A percentile compares a stretch with the other conserved stretches of the same genome.
Evolutionary conservation across 768 basidiomycete species (phyloP).

Genomic region (Leccinum subtestaceum): DNA sequence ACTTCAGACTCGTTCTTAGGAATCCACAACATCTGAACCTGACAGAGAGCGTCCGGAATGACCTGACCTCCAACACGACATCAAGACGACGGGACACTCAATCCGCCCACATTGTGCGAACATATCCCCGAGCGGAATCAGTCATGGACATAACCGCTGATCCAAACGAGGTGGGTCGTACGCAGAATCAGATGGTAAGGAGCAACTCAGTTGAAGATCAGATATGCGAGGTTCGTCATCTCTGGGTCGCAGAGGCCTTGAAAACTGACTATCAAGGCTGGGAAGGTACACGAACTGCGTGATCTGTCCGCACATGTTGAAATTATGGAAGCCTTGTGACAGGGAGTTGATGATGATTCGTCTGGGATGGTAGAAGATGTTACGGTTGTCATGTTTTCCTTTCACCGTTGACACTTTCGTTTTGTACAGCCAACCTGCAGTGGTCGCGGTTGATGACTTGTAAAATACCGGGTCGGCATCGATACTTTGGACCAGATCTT

Average conservation of each 20-base stretch:
- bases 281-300: neutral
- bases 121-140: neutral
- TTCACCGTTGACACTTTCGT: too few relatives aligned
- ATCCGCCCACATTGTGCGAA: neutral
- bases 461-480: neutral
- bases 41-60: neutral
- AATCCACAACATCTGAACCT: neutral
- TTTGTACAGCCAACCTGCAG: neutral
- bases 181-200: neutral
- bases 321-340: neutral
- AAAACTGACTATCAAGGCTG: too few relatives aligned
- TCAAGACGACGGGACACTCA: neutral
- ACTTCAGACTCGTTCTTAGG: constrained; percentile 4
- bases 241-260: neutral
- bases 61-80: neutral
- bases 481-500: too few relatives aligned
- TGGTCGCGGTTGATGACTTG: neutral
- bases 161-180: neutral
- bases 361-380: too few relatives aligned
- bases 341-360: neutral
- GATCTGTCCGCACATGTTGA: neutral
- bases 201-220: too few relatives aligned
- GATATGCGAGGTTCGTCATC: too few relatives aligned
- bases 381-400: too few relatives aligned
- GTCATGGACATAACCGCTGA: neutral